Evolutionary conservation across 495 filamentous ascomycete species (phyloP).

Genomic region (Penicillium odoratum): DNA sequence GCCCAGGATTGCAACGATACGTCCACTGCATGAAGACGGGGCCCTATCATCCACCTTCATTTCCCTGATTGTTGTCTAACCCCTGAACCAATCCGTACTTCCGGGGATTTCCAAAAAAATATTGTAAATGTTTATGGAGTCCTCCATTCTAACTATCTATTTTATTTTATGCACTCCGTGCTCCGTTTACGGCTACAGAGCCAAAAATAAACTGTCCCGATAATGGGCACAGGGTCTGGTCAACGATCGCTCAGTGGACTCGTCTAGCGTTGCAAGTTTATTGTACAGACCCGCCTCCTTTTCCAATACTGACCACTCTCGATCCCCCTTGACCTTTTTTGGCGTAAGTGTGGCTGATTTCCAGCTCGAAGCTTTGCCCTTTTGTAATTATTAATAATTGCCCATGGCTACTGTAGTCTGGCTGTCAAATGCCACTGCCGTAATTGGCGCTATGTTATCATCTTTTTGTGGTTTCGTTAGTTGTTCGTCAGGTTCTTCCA

Average conservation of each 20-base stretch:
- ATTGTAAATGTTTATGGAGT: neutral
- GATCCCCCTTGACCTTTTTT: conserved; percentile 16
- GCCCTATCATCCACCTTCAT: conserved; percentile 9
- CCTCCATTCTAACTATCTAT: neutral
- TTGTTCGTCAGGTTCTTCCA: neutral
- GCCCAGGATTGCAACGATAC: conserved; percentile 22
- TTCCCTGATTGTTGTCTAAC: conserved; percentile 1
- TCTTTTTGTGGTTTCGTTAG: neutral
- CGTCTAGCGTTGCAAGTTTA: conserved; percentile 31
- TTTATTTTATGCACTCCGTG: neutral
- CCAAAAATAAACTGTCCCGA: conserved; percentile 28
- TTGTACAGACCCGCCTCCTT: conserved; percentile 13
- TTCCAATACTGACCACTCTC: conserved; percentile 12
- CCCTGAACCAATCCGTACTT: conserved; percentile 2
- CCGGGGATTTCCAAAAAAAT: neutral
- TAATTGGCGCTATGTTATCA: neutral
- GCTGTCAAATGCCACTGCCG: conserved; percentile 2
- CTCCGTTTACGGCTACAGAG: neutral
- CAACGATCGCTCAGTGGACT: conserved; percentile 20
- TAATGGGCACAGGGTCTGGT: conserved; percentile 19
- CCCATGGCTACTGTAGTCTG: neutral
- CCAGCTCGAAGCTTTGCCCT: neutral
- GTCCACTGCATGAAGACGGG: conserved; percentile 21
- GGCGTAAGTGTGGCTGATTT: conserved; percentile 22
- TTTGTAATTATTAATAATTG: neutral